These are phyloP conservation scores for Pycnococcus provasolii DNA, from an alignment of 139 green algal genomes.

Conservation along the genomic window DNA sequence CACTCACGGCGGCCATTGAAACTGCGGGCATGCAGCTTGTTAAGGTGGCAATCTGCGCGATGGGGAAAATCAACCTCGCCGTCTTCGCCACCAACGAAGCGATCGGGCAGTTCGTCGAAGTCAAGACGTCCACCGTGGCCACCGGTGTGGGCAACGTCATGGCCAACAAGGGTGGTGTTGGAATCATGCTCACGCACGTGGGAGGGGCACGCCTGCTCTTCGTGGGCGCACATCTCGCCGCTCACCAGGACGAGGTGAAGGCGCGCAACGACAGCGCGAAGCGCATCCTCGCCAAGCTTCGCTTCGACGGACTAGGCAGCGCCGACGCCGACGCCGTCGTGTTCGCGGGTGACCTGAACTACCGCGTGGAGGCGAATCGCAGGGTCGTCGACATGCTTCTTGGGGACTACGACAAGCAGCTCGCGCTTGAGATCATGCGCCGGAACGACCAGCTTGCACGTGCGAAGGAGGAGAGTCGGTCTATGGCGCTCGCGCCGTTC, in stretches of 20 bases:
- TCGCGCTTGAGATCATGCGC: slow-evolving; percentile 18
- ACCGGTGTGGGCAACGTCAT: slow-evolving; percentile 13
- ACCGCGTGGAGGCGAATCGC: slow-evolving; percentile 26
- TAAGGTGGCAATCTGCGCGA: neutral
- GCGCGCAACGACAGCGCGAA: slow-evolving; percentile 11
- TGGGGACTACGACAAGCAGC: neutral
- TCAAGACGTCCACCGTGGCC: slow-evolving; percentile 1
- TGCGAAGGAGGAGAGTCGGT: neutral
- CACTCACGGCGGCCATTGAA: too few relatives aligned
- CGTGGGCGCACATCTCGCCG: slow-evolving; percentile 24
- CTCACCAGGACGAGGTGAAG: slow-evolving; percentile 12
- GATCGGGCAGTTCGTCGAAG: neutral
- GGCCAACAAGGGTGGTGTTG: slow-evolving; percentile 27
- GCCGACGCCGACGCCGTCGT: slow-evolving; percentile 11
- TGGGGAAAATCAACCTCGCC: neutral
- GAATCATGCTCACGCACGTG: slow-evolving; percentile 4
- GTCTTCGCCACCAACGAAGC: neutral
- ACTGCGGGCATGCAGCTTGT: neutral
- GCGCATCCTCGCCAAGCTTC: neutral
- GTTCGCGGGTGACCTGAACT: slow-evolving; percentile 31
- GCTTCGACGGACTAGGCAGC: slow-evolving; percentile 1
- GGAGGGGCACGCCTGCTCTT: slow-evolving; percentile 13
- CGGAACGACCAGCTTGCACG: slow-evolving; percentile 29
- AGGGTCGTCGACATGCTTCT: slow-evolving; percentile 12
- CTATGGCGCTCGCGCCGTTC: slow-evolving; percentile 6